Evolutionary conservation across 352 stramenopile genomes (phyloP).

Genomic region (Pythium inflatum): DNA sequence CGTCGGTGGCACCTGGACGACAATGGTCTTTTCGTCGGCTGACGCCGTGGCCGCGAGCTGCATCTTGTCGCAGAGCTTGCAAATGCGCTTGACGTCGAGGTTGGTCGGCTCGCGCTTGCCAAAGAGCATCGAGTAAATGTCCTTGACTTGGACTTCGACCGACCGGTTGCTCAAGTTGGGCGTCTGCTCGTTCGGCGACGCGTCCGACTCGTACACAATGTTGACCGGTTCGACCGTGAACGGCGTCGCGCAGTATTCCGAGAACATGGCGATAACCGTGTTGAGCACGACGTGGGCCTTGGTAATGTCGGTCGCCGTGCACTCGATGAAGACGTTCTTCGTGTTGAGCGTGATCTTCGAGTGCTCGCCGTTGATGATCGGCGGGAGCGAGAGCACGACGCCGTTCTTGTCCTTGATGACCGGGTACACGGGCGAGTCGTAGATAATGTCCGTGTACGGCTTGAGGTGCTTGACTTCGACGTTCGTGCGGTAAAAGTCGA

Average conservation of each 20-base stretch:
- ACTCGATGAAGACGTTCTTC: conserved; percentile 99
- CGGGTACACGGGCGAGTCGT: conserved; percentile 98
- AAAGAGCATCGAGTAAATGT: conserved; percentile 91
- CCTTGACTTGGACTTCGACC: conserved; percentile 82
- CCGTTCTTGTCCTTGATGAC: conserved; percentile 96
- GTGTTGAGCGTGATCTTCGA: conserved; percentile 97
- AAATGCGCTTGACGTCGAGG: conserved; percentile 90
- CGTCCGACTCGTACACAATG: conserved; percentile 95
- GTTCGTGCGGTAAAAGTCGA: conserved; percentile 97
- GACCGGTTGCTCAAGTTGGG: conserved; percentile 93
- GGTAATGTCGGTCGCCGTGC: conserved; percentile 99
- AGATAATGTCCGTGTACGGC: conserved; percentile 99
- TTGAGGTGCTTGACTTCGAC: conserved; percentile 97
- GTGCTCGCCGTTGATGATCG: conserved; percentile 99
- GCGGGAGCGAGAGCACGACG: conserved; percentile 97
- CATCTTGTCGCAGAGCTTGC: conserved; percentile 97
- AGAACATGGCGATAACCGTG: conserved; percentile 99
- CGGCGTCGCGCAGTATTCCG: conserved; percentile 95
- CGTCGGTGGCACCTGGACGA: conserved; percentile 96
- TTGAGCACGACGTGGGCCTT: conserved; percentile 99
- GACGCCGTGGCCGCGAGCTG: conserved; percentile 92
- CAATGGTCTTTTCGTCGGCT: conserved; percentile 70
- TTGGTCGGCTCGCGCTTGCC: conserved; percentile 74
- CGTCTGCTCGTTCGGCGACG: conserved; percentile 77
- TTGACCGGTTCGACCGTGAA: conserved; percentile 98